Evolutionary conservation across 352 stramenopile genomes (phyloP).

Genomic region (Phytophthora citrophthora): DNA sequence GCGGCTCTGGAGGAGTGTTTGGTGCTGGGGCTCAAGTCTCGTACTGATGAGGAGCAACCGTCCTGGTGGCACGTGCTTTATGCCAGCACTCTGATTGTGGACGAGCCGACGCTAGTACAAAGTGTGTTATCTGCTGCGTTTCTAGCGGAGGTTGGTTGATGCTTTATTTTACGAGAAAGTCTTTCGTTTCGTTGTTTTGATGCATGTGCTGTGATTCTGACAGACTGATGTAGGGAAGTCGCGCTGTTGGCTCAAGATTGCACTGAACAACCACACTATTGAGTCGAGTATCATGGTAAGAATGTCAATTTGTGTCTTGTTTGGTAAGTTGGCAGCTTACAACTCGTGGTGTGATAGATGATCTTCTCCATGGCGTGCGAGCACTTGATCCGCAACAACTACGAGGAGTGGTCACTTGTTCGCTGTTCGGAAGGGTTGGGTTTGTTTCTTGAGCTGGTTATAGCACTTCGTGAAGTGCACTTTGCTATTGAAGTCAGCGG

Average conservation of each 20-base stretch:
- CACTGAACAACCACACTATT: conserved; percentile 80
- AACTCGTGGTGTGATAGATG: conserved; percentile 45
- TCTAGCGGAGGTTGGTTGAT: conserved; percentile 57
- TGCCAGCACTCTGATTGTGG: conserved; percentile 73
- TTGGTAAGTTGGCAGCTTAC: conserved; percentile 7
- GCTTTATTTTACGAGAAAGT: too few relatives aligned
- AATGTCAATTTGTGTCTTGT: background rate
- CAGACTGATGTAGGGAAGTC: conserved; percentile 72
- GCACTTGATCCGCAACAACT: conserved; percentile 73
- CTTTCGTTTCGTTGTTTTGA: conserved; percentile 5
- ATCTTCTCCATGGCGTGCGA: conserved; percentile 81
- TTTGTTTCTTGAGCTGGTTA: conserved; percentile 79
- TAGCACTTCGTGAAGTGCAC: conserved; percentile 69
- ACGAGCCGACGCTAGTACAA: conserved; percentile 73
- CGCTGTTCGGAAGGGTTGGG: conserved; percentile 74
- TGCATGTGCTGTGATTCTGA: background rate
- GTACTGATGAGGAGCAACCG: conserved; percentile 46
- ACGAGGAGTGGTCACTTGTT: conserved; percentile 85
- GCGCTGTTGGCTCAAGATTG: conserved; percentile 81
- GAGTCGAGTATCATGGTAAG: conserved; percentile 79
- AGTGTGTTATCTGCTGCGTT: conserved; percentile 72
- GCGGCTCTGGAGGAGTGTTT: conserved; percentile 66
- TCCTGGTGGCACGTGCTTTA: conserved; percentile 81
- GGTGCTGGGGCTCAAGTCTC: conserved; percentile 59
- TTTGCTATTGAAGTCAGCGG: conserved; percentile 78